Conservation (phyloP, 441 rosid species). For the Jatropha podagrica region DNA sequence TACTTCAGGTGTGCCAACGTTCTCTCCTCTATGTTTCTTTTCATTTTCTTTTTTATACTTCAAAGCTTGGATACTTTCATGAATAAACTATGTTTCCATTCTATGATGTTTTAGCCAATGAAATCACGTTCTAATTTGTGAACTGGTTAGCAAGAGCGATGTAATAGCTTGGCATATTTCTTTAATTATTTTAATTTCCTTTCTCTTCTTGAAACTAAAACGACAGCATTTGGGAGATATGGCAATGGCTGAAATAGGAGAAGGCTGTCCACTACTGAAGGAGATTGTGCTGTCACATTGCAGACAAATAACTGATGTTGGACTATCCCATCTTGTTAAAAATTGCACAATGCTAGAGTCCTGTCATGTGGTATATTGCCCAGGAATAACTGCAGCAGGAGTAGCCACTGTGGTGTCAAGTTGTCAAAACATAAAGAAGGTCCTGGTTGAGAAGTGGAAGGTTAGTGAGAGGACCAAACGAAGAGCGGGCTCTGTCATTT, state of each 20-base stretch:
- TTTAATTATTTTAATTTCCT: not conserved
- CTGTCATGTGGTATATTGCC: conserved; percentile 85
- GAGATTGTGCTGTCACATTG: conserved; percentile 87
- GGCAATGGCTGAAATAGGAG: conserved; percentile 75
- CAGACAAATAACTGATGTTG: conserved; percentile 65
- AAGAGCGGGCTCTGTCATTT: conserved; percentile 66
- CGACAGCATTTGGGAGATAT: conserved; percentile 71
- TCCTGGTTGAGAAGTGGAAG: conserved; percentile 84
- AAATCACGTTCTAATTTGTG: not conserved
- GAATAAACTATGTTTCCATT: no score
- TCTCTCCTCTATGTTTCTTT: not conserved
- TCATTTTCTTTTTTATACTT: not conserved
- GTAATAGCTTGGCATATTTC: not conserved
- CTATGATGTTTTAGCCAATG: not conserved
- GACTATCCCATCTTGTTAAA: conserved; percentile 68
- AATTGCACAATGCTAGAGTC: conserved; percentile 63
- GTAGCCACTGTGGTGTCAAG: conserved; percentile 82
- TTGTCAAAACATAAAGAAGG: conserved; percentile 77
- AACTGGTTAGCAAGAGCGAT: not conserved
- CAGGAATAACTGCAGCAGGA: conserved; percentile 67
- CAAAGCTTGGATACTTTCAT: no score
- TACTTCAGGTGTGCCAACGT: conserved; percentile 61
- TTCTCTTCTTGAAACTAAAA: not conserved
- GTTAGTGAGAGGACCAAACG: conserved; percentile 76
- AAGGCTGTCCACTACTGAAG: conserved; percentile 75